Evolutionary conservation across 257 asterid genomes (phyloP).

Genomic region (Primulina tabacum): DNA sequence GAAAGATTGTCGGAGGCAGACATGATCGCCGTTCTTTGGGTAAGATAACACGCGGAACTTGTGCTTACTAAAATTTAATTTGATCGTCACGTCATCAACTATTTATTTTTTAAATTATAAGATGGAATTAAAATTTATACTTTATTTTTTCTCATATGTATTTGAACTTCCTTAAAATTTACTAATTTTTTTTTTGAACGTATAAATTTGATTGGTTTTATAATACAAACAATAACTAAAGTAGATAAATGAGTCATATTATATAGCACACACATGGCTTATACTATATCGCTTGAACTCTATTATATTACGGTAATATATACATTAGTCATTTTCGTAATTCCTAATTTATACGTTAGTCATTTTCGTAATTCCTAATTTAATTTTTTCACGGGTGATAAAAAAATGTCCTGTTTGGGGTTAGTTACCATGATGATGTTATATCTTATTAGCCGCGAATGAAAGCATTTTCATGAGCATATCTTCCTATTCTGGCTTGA

Average conservation of each 20-base stretch:
- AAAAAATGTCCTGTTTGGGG: background rate
- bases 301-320: background rate
- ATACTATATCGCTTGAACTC: no score
- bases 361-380: background rate
- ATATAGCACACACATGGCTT: no score
- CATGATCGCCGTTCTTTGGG: conserved; percentile 91
- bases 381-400: background rate
- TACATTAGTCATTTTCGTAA: background rate
- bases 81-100: background rate
- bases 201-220: no score
- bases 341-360: background rate
- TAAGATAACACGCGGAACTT: conserved; percentile 25
- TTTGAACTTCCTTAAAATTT: no score
- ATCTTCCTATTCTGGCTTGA: background rate
- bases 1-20: conserved; percentile 64
- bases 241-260: no score
- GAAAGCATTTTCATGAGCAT: background rate
- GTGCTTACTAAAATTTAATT: no score
- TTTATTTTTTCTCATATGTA: no score
- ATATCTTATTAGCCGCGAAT: background rate
- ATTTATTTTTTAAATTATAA: no score
- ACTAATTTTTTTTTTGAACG: no score
- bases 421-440: background rate
- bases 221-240: no score
- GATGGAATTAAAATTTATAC: no score